Base-by-base conservation (phyloP, 352 stramenopile species). In the Phytophthora macrochlamydospora region DNA sequence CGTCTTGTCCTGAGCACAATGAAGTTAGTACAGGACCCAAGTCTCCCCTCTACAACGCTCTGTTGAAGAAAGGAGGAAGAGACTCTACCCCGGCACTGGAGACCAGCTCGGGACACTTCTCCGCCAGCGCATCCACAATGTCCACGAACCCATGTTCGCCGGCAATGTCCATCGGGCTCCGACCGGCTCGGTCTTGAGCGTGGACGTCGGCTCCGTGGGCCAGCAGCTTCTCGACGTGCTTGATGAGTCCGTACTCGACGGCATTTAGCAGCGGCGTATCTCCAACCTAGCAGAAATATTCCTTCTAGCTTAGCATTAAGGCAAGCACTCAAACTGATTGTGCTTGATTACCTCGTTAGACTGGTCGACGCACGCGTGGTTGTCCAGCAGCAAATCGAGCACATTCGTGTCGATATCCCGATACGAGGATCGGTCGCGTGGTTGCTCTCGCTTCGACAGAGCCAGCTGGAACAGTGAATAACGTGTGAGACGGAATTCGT, bases 151-250 rank as follows among this genome's bases (percentile, higher is more conserved):
- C 75, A 48, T 77, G 66, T 24, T 80, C 67, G 2, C 67, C 67
- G 0, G 78, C 75, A 48, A 87, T 75, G 38, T 84, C 67, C 37
- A 83, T 76, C 9, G 55, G 52, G 44, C 65, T 70, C 51, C 73
- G 67, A 7, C 68, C 67, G 33, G 71, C 42, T 24, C 18, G 18
- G 18, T 24, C 18, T 24, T 24, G 18, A 24, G 18, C 18, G 18
- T 56, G 66, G 13, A 53, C 37, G 24, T 87, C 73, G 9, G 73
- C 78, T 11, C 70, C 73, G 37, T 77, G 51, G 0, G 45, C 61
- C 3, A 83, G 32, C 45, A 87, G 71, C n/a, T 81, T 70, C 60
- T 81, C 60, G 14, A 84, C 73, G 61, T 87, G 75, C 38, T 77
- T 75, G 63, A 70, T 73, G 44, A 87, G 75, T 30, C 70, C 75